Evolutionary conservation across 139 green algal species (phyloP), one percentile per base, ranked within the genome.

Genomic region (Gonium pectorale): DNA sequence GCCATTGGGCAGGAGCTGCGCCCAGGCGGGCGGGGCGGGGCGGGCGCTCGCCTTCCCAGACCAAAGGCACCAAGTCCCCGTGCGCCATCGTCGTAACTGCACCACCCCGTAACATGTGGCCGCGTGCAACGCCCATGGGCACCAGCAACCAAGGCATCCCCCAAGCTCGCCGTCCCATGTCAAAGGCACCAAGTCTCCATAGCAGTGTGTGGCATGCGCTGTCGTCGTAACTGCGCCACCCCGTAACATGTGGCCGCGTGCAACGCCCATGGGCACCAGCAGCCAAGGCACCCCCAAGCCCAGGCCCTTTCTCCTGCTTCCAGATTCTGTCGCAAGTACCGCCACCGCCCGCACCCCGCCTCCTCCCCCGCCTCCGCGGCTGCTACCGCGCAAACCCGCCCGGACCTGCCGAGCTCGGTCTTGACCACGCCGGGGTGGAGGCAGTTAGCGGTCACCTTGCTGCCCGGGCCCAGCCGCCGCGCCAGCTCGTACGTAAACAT

Each of bases 401-500:
- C n/a, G n/a, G n/a, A 94, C 54, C 94, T 85, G 5, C 67, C 64
- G 24, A 98, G 91, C 86, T 98, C 94, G 2, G 96, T 98, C n/a
- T 87, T 77, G 11, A 98, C 95, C 2, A 96, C 91, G 0, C 96
- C 96, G 2, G 96, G 96, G 87, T 97, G 94, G 52, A 98, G 86
- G 29, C 86, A 70, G 88, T 98, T 97, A 41, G 80, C 90, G 46
- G 90, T 93, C 26, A 93, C 33, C 2, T 79, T 46, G 71, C 64
- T 40, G 73, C 59, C 52, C 26, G 80, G 56, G 5, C 74, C 49
- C 71, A 96, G 75, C 27, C 91, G 79, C 33, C 89, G 86, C 0
- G 88, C 90, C 33, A 98, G 88, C 92, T 98, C 96, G 56, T 95
- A 96, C 1, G 96, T 93, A 86, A 98, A 98, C 66, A 98, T 81